Percentiles rank a stretch among this genome's conserved stretches.
These are phyloP conservation scores for Chlorella sorokiniana DNA, from an alignment of 139 green algal genomes.

Conservation along the genomic window DNA sequence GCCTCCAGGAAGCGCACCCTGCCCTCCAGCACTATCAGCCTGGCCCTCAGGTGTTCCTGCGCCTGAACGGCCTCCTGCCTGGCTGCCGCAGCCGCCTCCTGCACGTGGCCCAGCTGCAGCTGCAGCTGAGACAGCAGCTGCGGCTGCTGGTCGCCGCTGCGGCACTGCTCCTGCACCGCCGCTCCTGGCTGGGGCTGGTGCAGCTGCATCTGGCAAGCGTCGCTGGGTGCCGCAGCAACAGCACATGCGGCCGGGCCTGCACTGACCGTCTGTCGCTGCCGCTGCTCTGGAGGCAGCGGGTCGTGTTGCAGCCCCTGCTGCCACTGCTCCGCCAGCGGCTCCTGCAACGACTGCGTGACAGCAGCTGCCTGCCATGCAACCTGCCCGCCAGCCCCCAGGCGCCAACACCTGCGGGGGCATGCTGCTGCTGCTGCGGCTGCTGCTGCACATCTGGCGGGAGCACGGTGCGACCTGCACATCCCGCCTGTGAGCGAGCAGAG, in stretches of 20 bases:
- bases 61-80: slow-evolving; percentile 11
- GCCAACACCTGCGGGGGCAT: too few species aligned
- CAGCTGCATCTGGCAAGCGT: not conserved
- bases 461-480: too few species aligned
- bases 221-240: too few species aligned
- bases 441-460: too few species aligned
- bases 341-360: not conserved
- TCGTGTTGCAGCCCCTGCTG: slow-evolving; percentile 3
- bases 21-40: slow-evolving; percentile 25
- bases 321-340: not conserved
- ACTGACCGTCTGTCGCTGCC: too few species aligned
- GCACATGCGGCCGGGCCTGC: too few species aligned
- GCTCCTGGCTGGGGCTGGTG: not conserved
- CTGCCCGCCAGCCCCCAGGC: too few species aligned
- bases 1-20: slow-evolving; percentile 30
- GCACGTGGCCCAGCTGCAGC: not conserved
- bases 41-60: slow-evolving; percentile 22
- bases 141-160: not conserved
- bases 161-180: too few species aligned
- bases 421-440: too few species aligned
- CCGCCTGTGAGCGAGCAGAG: too few species aligned
- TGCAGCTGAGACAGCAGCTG: slow-evolving; percentile 3
- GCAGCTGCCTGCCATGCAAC: not conserved
- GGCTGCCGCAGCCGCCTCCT: slow-evolving; percentile 20
- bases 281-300: too few species aligned